Evolutionary conservation across 179 eudicot genomes (phyloP), one percentile per base, ranked within the genome.

Genomic region (Camellia oleifera): DNA sequence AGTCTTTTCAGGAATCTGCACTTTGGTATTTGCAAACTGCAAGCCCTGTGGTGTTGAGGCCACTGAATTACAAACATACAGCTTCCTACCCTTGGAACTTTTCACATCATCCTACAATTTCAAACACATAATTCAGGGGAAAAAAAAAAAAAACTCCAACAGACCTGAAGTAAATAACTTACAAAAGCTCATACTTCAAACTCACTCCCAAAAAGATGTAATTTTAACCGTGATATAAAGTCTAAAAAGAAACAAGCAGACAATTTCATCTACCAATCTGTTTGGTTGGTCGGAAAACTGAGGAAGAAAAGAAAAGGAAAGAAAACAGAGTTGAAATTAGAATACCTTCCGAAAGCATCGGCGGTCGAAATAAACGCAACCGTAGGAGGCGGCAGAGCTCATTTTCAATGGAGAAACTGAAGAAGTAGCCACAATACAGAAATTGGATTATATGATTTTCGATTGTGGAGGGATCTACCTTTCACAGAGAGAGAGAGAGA

Each of bases 21-120:
- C 75, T 57, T 76, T 66, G 66, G 62, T 42, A 67, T 88, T 89
- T 2, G 79, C 75, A 73, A 78, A 60, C 42, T 81, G 89, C 77
- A 83, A 74, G 46, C 61, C 83, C 64, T 69, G 79, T 4, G 88
- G 90, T n/a, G 80, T 9, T 48, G 97, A 86, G 32, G 86, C 87
- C 50, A 83, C 88, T 0, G 90, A 86, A 77, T 80, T 80, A 66
- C 84, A 83, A 82, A 88, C 76, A 15, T 71, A 69, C 13, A 87
- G 77, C 58, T 70, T 86, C 75, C 78, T 81, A 18, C 17, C 63
- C 83, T 77, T 85, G 44, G 67, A 76, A 77, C 63, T 74, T 64
- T 67, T 87, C 7, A 75, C 20, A 69, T 76, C 82, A 20, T 85
- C 90, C 97, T 93, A 70, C 63, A 80, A 74, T 79, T 68, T 52